Percentiles rank a stretch among this genome's conserved stretches.
phyloP scores from a whole-genome alignment of 1,284 basidiomycete species.

The Peniophora sp. region DNA sequence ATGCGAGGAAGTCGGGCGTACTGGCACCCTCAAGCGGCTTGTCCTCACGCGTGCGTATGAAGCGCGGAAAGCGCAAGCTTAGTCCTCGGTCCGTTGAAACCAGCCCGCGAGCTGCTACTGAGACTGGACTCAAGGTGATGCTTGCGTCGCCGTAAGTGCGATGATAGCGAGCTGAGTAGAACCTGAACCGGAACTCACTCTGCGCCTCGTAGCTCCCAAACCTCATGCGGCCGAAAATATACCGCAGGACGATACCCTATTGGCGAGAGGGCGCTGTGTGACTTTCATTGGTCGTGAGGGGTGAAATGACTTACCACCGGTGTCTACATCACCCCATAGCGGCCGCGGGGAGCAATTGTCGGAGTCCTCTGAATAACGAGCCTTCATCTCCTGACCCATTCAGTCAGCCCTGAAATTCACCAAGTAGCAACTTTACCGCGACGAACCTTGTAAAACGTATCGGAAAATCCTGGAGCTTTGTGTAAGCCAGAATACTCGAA shows the following conservation, averaged over 20 bases:
- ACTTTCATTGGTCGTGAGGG: slow-evolving; percentile 2
- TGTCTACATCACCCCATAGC: slow-evolving; percentile 56
- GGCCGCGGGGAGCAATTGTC: slow-evolving; percentile 57
- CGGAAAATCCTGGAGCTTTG: slow-evolving; percentile 65
- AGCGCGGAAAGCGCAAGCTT: slow-evolving; percentile 86
- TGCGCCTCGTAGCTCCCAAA: slow-evolving; percentile 90
- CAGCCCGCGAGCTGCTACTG: slow-evolving; percentile 71
- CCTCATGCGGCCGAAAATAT: slow-evolving; percentile 80
- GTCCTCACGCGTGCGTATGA: slow-evolving; percentile 75
- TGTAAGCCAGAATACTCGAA: neutral
- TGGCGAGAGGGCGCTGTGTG: neutral
- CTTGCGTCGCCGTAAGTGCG: slow-evolving; percentile 26
- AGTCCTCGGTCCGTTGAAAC: slow-evolving; percentile 65
- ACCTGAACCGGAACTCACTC: slow-evolving; percentile 46
- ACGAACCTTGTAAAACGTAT: slow-evolving; percentile 73
- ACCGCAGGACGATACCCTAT: slow-evolving; percentile 71
- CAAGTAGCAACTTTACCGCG: slow-evolving; percentile 2
- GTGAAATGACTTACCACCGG: slow-evolving; percentile 43
- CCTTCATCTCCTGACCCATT: slow-evolving; percentile 38
- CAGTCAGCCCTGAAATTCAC: slow-evolving; percentile 4
- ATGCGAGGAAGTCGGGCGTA: slow-evolving; percentile 62
- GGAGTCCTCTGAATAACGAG: slow-evolving; percentile 58
- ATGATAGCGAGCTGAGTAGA: neutral
- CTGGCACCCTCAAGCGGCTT: slow-evolving; percentile 77
- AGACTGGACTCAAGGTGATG: slow-evolving; percentile 85